These are phyloP conservation scores for Madurella fahalii DNA, from an alignment of 2,329 filamentous ascomycete species.

Conservation along the genomic window DNA sequence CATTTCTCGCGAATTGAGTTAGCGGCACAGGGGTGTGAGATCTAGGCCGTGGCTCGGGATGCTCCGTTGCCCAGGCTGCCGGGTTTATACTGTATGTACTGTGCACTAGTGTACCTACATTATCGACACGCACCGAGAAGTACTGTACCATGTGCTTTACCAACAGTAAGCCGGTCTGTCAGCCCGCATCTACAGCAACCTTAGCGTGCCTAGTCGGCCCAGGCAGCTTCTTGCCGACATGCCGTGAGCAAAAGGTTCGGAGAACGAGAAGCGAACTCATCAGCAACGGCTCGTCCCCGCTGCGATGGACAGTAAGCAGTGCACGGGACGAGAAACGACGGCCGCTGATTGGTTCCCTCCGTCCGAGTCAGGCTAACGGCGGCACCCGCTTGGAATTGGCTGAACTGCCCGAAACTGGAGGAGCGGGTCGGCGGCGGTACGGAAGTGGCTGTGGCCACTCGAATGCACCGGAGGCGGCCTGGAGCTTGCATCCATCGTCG, in stretches of 20 bases:
- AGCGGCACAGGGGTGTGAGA: not conserved
- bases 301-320: not conserved
- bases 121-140: too few species aligned
- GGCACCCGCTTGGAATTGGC: slow-evolving; percentile 19
- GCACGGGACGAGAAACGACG: not conserved
- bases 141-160: not conserved
- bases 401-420: slow-evolving; percentile 20
- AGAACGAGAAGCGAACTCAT: not conserved
- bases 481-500: not conserved
- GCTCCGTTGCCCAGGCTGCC: not conserved
- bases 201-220: too few species aligned
- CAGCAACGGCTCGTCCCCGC: not conserved
- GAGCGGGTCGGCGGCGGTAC: slow-evolving; percentile 19
- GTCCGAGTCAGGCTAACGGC: slow-evolving; percentile 24
- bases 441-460: slow-evolving; percentile 12
- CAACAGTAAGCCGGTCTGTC: too few species aligned
- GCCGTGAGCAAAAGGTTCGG: not conserved
- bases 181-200: too few species aligned
- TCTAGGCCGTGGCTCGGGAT: too few species aligned
- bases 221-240: not conserved
- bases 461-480: not conserved
- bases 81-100: too few species aligned
- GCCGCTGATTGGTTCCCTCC: slow-evolving; percentile 29
- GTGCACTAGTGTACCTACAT: too few species aligned
- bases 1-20: not conserved